Base-by-base conservation (phyloP, 306 rosid genomes). In the Prunus campanulata region DNA sequence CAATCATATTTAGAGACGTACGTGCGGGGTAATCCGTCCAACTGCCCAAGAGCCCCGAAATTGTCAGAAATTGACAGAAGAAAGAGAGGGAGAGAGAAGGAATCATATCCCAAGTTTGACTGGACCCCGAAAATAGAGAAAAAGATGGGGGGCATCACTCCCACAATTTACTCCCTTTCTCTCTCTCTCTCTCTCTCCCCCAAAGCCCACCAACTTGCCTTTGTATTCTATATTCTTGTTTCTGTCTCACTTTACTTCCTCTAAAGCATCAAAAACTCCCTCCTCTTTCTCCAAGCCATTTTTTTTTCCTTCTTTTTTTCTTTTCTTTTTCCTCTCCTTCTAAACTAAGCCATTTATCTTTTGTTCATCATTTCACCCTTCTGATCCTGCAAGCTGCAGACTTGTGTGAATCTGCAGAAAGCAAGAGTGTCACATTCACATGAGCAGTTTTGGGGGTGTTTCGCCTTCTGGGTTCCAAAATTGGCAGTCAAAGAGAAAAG, bases 21-120 rank as follows among this genome's bases (percentile, higher is more conserved):
- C 77, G 77, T 74, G 70, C 77, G 77, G 77, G 69, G 69, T 27
- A 74, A 60, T 46, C 69, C 77, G 35, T 61, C 77, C 77, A 46
- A 27, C 69, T 15, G 50, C 68, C 68, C 11, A 25, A 44, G 27
- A 22, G 55, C 27, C 72, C 56, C 15, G 20, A 47, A 59, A 44
- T 73, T 73, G 77, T 44, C 77, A 59, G 39, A 19, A 42, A 42
- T 27, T 59, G 76, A 71, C 39, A 56, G 52, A 39, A 12, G 50
- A 71, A 11, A 20, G 63, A 71, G 4, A 70, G 30, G 32, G 72
- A 46, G 22, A 51, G 51, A 72, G 67, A 35, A 24, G 29, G 69
- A 61, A 47, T 48, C 77, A 6, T 74, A 74, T 61, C 70, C 69
- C 3, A 61, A 60, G 69, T 74, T 74, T 74, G 77, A 74, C 77